Evolutionary conservation across 352 stramenopile genomes (phyloP).

Genomic region (Nothophytophthora sp.): DNA sequence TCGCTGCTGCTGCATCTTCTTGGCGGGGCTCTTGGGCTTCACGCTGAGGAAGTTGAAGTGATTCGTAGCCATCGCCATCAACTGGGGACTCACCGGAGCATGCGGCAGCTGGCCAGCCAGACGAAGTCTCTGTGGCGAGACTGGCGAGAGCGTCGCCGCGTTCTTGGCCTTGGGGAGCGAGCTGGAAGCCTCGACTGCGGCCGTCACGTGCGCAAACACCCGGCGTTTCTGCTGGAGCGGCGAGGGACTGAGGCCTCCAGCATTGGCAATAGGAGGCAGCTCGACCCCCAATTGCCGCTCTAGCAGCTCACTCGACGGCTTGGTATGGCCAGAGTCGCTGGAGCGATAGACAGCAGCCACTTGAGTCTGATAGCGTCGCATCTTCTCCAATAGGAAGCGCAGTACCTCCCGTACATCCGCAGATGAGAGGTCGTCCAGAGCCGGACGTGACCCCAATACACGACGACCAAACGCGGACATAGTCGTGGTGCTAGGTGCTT

Average conservation of each 20-base stretch:
- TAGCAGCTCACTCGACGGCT: constrained; percentile 23
- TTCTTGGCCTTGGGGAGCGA: too few relatives aligned
- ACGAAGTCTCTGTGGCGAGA: too few relatives aligned
- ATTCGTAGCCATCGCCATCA: constrained; percentile 42
- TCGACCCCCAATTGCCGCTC: constrained; percentile 58
- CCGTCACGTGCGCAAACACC: constrained; percentile 39
- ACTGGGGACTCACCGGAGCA: constrained; percentile 15
- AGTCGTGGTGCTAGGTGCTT: constrained; percentile 24
- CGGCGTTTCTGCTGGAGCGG: constrained; percentile 52
- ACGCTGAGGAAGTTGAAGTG: constrained; percentile 42
- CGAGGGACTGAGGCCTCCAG: constrained; percentile 16
- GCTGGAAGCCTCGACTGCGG: constrained; percentile 24
- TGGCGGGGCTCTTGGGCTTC: constrained; percentile 9
- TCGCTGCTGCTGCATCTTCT: constrained; percentile 15
- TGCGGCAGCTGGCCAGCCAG: not conserved
- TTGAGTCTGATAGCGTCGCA: constrained; percentile 58
- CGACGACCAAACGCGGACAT: constrained; percentile 39
- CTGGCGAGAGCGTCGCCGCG: too few relatives aligned
- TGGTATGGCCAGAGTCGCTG: constrained; percentile 8
- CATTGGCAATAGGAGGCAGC: constrained; percentile 43
- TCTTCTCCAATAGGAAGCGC: constrained; percentile 64
- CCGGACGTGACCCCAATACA: constrained; percentile 25
- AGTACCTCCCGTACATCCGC: constrained; percentile 48
- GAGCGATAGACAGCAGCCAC: constrained; percentile 43
- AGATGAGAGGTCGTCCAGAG: constrained; percentile 53